Percentiles rank a stretch among this genome's conserved stretches.
phyloP scores from a whole-genome alignment of 2,329 filamentous ascomycete genomes.

The Microcyclospora tardicrescens region DNA sequence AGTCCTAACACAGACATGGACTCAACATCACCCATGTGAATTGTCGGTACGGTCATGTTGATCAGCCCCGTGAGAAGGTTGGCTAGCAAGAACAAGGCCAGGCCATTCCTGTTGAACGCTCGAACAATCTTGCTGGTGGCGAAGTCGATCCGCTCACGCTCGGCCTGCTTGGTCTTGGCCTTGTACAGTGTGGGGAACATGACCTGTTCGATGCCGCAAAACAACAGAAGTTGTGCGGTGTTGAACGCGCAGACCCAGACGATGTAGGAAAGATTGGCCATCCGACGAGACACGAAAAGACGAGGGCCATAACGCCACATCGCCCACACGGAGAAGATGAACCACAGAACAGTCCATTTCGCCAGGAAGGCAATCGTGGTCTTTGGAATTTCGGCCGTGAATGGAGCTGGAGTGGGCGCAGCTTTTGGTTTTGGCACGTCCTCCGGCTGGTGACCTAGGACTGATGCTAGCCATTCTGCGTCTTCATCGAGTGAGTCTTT shows the following conservation, averaged over 20 bases:
- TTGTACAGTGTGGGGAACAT: slow-evolving; percentile 64
- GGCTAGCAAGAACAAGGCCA: slow-evolving; percentile 72
- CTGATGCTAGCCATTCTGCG: slow-evolving; percentile 24
- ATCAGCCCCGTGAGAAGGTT: slow-evolving; percentile 82
- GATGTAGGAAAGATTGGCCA: slow-evolving; percentile 89
- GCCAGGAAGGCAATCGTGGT: slow-evolving; percentile 38
- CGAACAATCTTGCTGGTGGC: slow-evolving; percentile 72
- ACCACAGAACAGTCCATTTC: slow-evolving; percentile 55
- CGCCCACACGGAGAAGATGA: slow-evolving; percentile 57
- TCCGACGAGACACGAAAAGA: slow-evolving; percentile 67
- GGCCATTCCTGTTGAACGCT: slow-evolving; percentile 78
- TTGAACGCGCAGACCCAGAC: slow-evolving; percentile 92
- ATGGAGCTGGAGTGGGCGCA: slow-evolving; percentile 5
- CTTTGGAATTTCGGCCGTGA: slow-evolving; percentile 16
- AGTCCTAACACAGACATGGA: slow-evolving; percentile 63
- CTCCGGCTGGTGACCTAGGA: slow-evolving; percentile 15
- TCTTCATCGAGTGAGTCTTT: slow-evolving; percentile 20
- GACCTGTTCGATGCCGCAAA: slow-evolving; percentile 62
- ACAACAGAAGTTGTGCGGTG: slow-evolving; percentile 64
- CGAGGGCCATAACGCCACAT: slow-evolving; percentile 57
- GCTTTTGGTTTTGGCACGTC: slow-evolving; percentile 5
- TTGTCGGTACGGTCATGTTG: slow-evolving; percentile 73
- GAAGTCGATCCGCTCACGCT: slow-evolving; percentile 49
- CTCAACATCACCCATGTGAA: slow-evolving; percentile 51
- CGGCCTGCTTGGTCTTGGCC: slow-evolving; percentile 39